These are phyloP conservation scores for Athelia sp. DNA, from an alignment of 1,284 basidiomycete species.

Conservation along the genomic window DNA sequence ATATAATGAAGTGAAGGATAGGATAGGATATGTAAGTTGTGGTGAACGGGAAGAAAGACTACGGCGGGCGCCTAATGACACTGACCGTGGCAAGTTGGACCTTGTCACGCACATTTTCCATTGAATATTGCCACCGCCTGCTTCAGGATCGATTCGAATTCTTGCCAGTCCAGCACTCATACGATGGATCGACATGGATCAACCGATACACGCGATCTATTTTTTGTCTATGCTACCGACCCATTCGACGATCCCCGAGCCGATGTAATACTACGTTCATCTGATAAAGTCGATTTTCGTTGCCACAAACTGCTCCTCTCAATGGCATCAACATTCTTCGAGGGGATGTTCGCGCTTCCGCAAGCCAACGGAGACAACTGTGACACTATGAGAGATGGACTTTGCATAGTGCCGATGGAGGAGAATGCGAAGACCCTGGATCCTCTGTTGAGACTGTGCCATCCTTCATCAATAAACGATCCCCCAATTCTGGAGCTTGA, in stretches of 20 bases:
- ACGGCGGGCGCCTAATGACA: too few relatives aligned
- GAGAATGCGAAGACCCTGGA: conserved; percentile 23
- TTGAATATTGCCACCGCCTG: too few relatives aligned
- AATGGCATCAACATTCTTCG: conserved; percentile 30
- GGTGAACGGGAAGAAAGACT: too few relatives aligned
- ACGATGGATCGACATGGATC: too few relatives aligned
- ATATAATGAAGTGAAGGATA: too few relatives aligned
- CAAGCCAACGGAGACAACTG: conserved; percentile 3
- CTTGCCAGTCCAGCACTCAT: too few relatives aligned
- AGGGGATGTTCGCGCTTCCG: conserved; percentile 29
- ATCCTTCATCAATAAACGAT: background rate
- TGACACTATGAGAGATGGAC: conserved; percentile 10
- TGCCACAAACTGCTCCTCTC: conserved; percentile 27
- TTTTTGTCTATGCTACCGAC: background rate
- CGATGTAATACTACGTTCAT: conserved; percentile 31
- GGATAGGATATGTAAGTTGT: too few relatives aligned
- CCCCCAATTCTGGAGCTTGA: conserved; percentile 6
- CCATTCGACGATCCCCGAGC: conserved; percentile 12
- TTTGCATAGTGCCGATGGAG: conserved; percentile 25
- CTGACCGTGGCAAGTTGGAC: too few relatives aligned
- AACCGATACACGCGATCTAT: too few relatives aligned
- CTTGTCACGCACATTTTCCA: too few relatives aligned
- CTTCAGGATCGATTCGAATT: too few relatives aligned
- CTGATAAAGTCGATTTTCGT: conserved; percentile 30
- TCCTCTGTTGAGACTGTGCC: background rate